Evolutionary conservation across 768 basidiomycete genomes (phyloP).

Genomic region (Tricholoma hemisulphureum): DNA sequence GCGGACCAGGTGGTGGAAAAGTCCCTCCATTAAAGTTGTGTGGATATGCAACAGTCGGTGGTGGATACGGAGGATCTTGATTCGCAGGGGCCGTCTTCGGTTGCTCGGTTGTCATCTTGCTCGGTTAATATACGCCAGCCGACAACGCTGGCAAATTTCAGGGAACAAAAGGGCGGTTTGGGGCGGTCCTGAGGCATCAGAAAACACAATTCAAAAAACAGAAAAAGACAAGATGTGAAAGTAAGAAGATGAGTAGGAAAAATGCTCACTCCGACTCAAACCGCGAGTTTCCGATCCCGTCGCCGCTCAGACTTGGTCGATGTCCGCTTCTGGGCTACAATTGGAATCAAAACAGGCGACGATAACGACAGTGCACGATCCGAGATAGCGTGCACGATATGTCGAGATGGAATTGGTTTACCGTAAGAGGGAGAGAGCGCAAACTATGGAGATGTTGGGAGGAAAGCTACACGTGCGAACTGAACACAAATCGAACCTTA

Average conservation of each 20-base stretch:
- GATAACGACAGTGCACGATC: background rate
- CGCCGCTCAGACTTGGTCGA: conserved; percentile 41
- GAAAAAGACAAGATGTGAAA: conserved; percentile 5
- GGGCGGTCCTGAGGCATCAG: background rate
- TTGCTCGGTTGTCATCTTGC: conserved; percentile 34
- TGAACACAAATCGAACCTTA: conserved; percentile 11
- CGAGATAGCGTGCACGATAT: background rate
- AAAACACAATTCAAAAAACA: background rate
- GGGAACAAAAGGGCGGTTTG: background rate
- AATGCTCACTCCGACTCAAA: conserved; percentile 49
- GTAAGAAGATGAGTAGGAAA: conserved; percentile 27
- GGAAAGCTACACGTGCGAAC: conserved; percentile 24
- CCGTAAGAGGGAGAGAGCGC: conserved; percentile 5
- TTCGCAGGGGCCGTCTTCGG: conserved; percentile 27
- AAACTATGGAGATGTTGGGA: conserved; percentile 6
- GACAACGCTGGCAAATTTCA: background rate
- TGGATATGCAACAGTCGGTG: conserved; percentile 31
- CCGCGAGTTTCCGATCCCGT: conserved; percentile 35
- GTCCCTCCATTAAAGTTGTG: conserved; percentile 32
- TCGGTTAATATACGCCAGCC: background rate
- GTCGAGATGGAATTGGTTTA: background rate
- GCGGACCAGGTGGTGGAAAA: conserved; percentile 28
- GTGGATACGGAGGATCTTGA: conserved; percentile 34
- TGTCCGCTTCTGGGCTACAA: conserved; percentile 15
- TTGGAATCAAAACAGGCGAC: background rate